Conservation (phyloP, 345 rosid genomes). For the Combretum micranthum region DNA sequence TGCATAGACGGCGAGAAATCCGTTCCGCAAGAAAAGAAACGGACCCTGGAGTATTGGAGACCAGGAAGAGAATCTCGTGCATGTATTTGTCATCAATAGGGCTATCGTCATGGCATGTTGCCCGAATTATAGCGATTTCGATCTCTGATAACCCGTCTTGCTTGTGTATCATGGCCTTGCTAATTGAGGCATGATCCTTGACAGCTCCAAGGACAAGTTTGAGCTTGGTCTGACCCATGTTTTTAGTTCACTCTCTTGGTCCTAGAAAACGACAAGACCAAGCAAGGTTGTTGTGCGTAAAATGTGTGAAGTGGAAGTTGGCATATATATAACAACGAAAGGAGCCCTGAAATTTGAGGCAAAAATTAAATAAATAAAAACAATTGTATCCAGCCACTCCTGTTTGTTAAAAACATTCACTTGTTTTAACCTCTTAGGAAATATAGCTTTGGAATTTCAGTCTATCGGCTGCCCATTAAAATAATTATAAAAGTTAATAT, state of each 20-base stretch:
- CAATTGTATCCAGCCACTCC: conserved; percentile 18
- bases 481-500: too few species aligned
- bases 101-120: conserved; percentile 54
- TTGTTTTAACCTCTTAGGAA: too few species aligned
- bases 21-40: conserved; percentile 67
- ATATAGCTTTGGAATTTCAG: too few species aligned
- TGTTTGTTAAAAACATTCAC: background rate
- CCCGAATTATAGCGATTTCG: conserved; percentile 72
- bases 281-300: conserved; percentile 5
- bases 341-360: conserved; percentile 3
- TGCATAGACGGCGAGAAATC: conserved; percentile 68
- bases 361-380: too few species aligned
- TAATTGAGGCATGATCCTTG: conserved; percentile 77
- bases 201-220: conserved; percentile 50
- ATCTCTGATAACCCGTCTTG: conserved; percentile 46
- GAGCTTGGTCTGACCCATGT: conserved; percentile 52
- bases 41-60: conserved; percentile 54
- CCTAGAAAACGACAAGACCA: background rate
- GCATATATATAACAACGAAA: conserved; percentile 11
- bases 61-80: conserved; percentile 84
- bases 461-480: too few species aligned
- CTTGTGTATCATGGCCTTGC: conserved; percentile 58
- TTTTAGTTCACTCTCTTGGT: conserved; percentile 2
- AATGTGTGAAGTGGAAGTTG: conserved; percentile 6
- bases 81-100: conserved; percentile 63